phyloP scores from a whole-genome alignment of 2,329 filamentous ascomycete genomes.

The Cytospora schulzeri region DNA sequence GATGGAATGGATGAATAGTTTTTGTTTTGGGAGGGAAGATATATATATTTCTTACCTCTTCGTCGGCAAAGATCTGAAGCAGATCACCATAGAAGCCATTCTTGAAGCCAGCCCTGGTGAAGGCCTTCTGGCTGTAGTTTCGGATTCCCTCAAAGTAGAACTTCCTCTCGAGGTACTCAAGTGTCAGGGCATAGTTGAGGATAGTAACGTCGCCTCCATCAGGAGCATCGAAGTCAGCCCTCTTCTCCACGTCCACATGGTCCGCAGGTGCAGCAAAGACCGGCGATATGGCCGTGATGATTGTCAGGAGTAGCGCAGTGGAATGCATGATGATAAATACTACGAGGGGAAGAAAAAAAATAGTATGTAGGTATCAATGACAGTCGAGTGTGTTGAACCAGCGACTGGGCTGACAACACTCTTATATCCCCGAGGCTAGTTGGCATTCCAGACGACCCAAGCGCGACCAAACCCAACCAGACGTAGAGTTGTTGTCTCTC shows the following conservation, averaged over 20 bases:
- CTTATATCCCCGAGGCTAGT: background rate
- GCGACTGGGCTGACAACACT: no score
- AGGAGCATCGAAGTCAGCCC: constrained; percentile 30
- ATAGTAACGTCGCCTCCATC: constrained; percentile 37
- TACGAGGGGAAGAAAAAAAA: background rate
- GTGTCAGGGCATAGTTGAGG: constrained; percentile 50
- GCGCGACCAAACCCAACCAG: background rate
- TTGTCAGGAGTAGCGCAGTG: background rate
- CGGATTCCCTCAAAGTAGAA: constrained; percentile 64
- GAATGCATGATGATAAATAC: constrained; percentile 6
- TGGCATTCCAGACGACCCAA: background rate
- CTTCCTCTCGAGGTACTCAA: constrained; percentile 60
- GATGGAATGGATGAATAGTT: background rate
- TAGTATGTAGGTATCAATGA: background rate
- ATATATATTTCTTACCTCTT: constrained; percentile 34
- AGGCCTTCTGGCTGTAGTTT: constrained; percentile 49
- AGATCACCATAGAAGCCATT: constrained; percentile 59
- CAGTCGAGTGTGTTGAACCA: background rate
- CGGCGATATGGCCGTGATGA: constrained; percentile 9
- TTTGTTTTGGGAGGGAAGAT: background rate
- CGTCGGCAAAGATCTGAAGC: constrained; percentile 57
- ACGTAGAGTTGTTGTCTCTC: background rate
- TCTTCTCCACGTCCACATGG: background rate
- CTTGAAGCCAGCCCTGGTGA: constrained; percentile 13
- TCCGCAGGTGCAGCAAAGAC: background rate